phyloP scores from a whole-genome alignment of 129 eudicot genomes.

The Pulicaria dysenterica region DNA sequence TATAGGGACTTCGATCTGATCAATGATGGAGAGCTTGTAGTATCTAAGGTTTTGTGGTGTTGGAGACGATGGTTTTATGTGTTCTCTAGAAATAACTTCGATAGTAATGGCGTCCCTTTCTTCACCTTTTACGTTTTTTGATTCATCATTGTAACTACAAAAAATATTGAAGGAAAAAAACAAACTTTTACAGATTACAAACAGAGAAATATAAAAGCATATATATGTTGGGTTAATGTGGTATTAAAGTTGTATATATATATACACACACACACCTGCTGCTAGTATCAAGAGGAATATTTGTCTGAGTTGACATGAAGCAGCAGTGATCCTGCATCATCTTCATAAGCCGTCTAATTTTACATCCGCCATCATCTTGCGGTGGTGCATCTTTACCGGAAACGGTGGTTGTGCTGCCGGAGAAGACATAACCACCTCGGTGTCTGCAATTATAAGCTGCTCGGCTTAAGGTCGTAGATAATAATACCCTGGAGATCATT shows the following conservation, averaged over 20 bases:
- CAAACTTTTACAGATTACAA: too few relatives aligned
- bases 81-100: conserved; percentile 19
- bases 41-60: conserved; percentile 22
- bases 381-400: background rate
- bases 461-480: background rate
- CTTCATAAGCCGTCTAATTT: background rate
- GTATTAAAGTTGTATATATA: too few relatives aligned
- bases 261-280: too few relatives aligned
- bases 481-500: background rate
- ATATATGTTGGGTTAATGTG: too few relatives aligned
- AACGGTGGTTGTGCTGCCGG: background rate
- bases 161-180: too few relatives aligned
- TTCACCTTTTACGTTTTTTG: background rate
- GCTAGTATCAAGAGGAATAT: too few relatives aligned
- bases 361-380: background rate
- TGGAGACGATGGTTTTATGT: conserved; percentile 21
- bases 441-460: background rate
- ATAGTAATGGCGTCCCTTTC: background rate
- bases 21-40: conserved; percentile 21
- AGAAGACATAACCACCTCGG: background rate
- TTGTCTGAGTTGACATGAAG: background rate
- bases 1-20: conserved; percentile 9
- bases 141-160: conserved; percentile 7
- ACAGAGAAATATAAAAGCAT: too few relatives aligned
- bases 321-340: background rate